Conservation (phyloP, 2,329 filamentous ascomycete species). For the Clonostachys chloroleuca region DNA sequence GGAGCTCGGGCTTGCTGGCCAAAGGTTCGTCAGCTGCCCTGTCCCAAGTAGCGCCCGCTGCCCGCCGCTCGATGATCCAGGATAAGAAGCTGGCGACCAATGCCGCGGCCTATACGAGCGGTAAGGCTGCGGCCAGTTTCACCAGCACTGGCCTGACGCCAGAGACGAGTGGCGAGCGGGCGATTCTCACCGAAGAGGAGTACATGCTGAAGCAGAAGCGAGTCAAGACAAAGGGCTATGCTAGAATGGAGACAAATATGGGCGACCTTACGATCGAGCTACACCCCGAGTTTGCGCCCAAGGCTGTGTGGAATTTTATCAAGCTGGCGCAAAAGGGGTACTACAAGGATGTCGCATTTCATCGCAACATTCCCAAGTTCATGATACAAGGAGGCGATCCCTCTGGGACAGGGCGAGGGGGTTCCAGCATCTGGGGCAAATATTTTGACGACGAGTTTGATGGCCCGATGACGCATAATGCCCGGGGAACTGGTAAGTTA, state of each 20-base stretch:
- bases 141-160: constrained; percentile 93
- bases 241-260: constrained; percentile 79
- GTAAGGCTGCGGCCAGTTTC: constrained; percentile 86
- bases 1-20: constrained; percentile 36
- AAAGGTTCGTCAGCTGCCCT: constrained; percentile 15
- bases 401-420: constrained; percentile 87
- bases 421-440: constrained; percentile 87
- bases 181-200: constrained; percentile 86
- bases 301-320: constrained; percentile 96
- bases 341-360: constrained; percentile 80
- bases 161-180: constrained; percentile 82
- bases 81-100: constrained; percentile 70
- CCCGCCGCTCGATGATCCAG: constrained; percentile 35
- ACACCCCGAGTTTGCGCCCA: constrained; percentile 84
- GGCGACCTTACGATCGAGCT: constrained; percentile 87
- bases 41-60: not conserved
- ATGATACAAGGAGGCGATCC: constrained; percentile 99
- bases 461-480: constrained; percentile 78
- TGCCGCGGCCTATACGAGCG: constrained; percentile 85
- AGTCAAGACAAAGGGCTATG: constrained; percentile 88
- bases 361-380: constrained; percentile 91
- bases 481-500: constrained; percentile 57
- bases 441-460: constrained; percentile 94
- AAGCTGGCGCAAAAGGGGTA: constrained; percentile 84
- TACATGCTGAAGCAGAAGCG: constrained; percentile 91